phyloP scores from a whole-genome alignment of 257 asterid species.

The Fraxinus quadrangulata region DNA sequence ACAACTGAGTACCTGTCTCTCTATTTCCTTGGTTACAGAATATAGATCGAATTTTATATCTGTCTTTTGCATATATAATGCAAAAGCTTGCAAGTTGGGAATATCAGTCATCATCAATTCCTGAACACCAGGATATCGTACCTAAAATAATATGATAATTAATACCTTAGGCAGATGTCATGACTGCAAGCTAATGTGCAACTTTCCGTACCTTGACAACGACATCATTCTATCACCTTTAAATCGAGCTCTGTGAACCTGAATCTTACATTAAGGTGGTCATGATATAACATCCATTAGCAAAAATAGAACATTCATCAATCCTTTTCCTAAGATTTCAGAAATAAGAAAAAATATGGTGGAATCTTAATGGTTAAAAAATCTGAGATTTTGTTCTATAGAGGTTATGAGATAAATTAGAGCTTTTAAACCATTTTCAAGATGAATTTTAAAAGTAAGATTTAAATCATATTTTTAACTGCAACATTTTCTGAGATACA shows the following conservation, averaged over 20 bases:
- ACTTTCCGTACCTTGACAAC: conserved; percentile 80
- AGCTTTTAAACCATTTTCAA: conserved; percentile 8
- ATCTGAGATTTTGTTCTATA: conserved; percentile 3
- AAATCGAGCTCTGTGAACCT: conserved; percentile 92
- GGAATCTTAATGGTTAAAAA: conserved; percentile 7
- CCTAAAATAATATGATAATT: conserved; percentile 43
- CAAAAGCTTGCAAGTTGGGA: conserved; percentile 91
- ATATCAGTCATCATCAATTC: conserved; percentile 98
- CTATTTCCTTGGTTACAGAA: conserved; percentile 97
- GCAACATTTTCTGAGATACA: neutral
- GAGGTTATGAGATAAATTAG: neutral
- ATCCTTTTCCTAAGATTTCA: neutral
- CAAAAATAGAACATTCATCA: neutral
- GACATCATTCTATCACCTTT: conserved; percentile 80
- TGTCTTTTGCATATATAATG: conserved; percentile 90
- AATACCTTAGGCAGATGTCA: conserved; percentile 21
- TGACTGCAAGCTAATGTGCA: conserved; percentile 16
- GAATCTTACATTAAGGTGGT: conserved; percentile 25
- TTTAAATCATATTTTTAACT: neutral
- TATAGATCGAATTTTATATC: conserved; percentile 88
- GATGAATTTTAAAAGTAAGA: conserved; percentile 18
- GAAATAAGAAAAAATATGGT: too few relatives aligned
- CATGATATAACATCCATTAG: conserved; percentile 8
- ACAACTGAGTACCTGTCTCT: conserved; percentile 69
- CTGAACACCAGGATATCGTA: conserved; percentile 95